These are phyloP conservation scores for Conticribra weissflogii DNA, from an alignment of 108 stramenopile species.

Conservation along the genomic window DNA sequence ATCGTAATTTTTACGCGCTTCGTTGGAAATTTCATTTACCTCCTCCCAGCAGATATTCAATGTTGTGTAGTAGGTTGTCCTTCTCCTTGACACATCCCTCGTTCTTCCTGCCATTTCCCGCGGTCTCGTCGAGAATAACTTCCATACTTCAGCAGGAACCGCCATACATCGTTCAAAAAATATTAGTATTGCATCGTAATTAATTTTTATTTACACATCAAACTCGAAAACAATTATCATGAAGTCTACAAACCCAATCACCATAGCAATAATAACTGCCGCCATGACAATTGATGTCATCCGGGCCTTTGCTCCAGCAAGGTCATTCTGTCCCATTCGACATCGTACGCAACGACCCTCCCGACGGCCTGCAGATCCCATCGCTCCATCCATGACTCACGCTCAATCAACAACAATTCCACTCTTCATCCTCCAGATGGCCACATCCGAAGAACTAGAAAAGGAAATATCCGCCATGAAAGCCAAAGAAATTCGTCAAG, in stretches of 20 bases:
- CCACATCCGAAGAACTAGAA: conserved; percentile 8
- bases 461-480: conserved; percentile 61
- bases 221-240: background rate
- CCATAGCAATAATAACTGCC: background rate
- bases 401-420: background rate
- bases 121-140: too few relatives aligned
- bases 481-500: conserved; percentile 73
- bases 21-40: too few relatives aligned
- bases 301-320: background rate
- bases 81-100: too few relatives aligned
- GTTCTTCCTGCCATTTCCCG: too few relatives aligned
- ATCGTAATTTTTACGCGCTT: too few relatives aligned
- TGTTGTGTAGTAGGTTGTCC: too few relatives aligned
- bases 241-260: background rate
- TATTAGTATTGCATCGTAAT: background rate
- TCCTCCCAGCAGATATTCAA: too few relatives aligned
- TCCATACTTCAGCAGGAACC: too few relatives aligned
- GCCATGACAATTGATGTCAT: background rate
- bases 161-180: too few relatives aligned
- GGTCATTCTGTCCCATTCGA: background rate
- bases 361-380: too few relatives aligned
- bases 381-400: too few relatives aligned
- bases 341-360: background rate
- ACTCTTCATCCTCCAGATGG: background rate
- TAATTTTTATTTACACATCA: background rate